These are phyloP conservation scores for Parascedosporium putredinis DNA, from an alignment of 2,329 filamentous ascomycete genomes.

Conservation along the genomic window DNA sequence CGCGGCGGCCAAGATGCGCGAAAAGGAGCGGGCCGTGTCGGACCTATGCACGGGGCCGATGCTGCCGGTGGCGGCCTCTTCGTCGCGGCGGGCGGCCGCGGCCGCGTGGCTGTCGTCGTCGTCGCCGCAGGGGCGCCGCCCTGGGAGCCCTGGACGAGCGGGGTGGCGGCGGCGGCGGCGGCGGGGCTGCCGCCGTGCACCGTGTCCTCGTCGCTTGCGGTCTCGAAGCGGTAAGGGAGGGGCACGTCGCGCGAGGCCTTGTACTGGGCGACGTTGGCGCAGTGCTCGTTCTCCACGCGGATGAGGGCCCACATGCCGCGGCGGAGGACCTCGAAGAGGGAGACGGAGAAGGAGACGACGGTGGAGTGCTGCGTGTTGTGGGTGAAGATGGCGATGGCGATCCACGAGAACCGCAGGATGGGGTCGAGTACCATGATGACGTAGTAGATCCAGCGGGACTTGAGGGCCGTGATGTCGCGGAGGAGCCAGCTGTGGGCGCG, in stretches of 20 bases:
- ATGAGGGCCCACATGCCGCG: slow-evolving; percentile 87
- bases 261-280: slow-evolving; percentile 80
- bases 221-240: slow-evolving; percentile 62
- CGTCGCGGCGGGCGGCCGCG: no score
- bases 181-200: slow-evolving; percentile 7
- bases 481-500: slow-evolving; percentile 58
- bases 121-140: no score
- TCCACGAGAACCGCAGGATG: slow-evolving; percentile 83
- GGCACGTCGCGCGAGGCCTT: slow-evolving; percentile 82
- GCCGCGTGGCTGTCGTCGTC: no score
- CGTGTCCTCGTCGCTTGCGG: slow-evolving; percentile 9
- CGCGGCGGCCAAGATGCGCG: slow-evolving; percentile 65
- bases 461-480: slow-evolving; percentile 70
- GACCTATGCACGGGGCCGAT: slow-evolving; percentile 3
- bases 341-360: slow-evolving; percentile 67
- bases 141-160: not conserved
- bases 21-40: slow-evolving; percentile 29
- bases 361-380: slow-evolving; percentile 74
- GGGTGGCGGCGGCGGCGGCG: not conserved
- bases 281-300: slow-evolving; percentile 96
- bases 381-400: slow-evolving; percentile 81
- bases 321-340: slow-evolving; percentile 69
- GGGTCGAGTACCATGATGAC: slow-evolving; percentile 73
- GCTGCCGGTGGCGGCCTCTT: slow-evolving; percentile 5
- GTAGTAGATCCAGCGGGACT: slow-evolving; percentile 76